phyloP scores from a whole-genome alignment of 805 yeast genomes.

The Ogataea chonburiensis region DNA sequence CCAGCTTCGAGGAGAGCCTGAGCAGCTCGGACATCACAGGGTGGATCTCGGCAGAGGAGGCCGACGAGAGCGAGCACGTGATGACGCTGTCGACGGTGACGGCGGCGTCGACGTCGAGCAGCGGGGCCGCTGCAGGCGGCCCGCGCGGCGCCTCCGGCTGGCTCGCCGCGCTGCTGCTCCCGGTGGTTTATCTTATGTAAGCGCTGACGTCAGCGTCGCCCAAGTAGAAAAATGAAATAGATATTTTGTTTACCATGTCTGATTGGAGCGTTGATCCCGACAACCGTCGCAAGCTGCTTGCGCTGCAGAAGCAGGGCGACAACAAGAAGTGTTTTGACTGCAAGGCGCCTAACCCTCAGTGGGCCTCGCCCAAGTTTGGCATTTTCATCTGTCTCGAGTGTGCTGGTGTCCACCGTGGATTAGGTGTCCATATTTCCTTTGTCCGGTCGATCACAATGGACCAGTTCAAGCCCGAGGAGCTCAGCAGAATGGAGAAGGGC shows the following conservation, averaged over 20 bases:
- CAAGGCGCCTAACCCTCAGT: constrained; percentile 93
- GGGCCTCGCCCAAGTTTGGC: constrained; percentile 99
- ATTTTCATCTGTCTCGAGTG: constrained; percentile 96
- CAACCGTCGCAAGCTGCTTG: constrained; percentile 73
- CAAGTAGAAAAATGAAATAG: background rate
- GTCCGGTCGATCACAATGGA: constrained; percentile 98
- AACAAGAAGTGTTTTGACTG: constrained; percentile 94
- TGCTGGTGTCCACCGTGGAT: constrained; percentile 94
- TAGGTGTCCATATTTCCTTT: constrained; percentile 96
- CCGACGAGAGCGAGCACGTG: constrained; percentile 16
- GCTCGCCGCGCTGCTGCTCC: constrained; percentile 3
- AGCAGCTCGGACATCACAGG: constrained; percentile 41
- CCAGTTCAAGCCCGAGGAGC: constrained; percentile 92
- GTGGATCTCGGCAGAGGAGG: constrained; percentile 41
- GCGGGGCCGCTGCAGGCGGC: constrained; percentile 2
- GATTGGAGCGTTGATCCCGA: constrained; percentile 94
- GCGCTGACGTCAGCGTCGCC: background rate
- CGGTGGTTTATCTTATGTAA: constrained; percentile 4
- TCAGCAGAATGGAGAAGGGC: constrained; percentile 87
- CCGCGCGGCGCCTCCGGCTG: background rate
- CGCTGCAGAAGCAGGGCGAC: constrained; percentile 75
- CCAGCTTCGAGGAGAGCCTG: constrained; percentile 48
- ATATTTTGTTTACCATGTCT: constrained; percentile 33
- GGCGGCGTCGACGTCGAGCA: constrained; percentile 8
- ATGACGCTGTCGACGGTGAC: constrained; percentile 24